phyloP scores from a whole-genome alignment of 768 basidiomycete species.

The Suillus occidentalis region DNA sequence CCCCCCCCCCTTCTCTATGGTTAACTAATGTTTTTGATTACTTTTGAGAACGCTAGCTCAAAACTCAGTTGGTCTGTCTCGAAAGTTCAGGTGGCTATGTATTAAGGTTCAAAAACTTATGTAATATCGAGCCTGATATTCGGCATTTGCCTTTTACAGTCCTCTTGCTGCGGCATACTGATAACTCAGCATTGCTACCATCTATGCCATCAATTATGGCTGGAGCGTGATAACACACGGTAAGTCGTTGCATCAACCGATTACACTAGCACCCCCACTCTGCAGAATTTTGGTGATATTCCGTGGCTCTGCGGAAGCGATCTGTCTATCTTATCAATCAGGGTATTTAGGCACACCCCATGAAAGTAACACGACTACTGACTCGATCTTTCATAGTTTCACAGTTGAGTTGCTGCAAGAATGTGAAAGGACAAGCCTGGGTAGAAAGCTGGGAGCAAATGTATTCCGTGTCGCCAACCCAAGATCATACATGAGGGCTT shows the following conservation, averaged over 20 bases:
- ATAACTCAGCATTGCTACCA: not conserved
- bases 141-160: not conserved
- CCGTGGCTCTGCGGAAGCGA: not conserved
- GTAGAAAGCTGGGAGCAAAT: not conserved
- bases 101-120: not conserved
- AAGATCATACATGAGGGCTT: not conserved
- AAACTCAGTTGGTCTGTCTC: not conserved
- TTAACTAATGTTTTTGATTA: not conserved
- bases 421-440: not conserved
- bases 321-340: not conserved
- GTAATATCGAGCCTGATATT: not conserved
- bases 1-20: not conserved
- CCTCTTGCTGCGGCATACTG: not conserved
- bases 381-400: not conserved
- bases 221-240: not conserved
- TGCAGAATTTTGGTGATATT: not conserved
- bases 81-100: not conserved
- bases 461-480: not conserved
- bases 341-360: not conserved
- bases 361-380: not conserved
- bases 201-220: not conserved
- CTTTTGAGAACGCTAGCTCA: not conserved
- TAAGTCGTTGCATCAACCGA: not conserved
- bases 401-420: not conserved
- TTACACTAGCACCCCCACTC: not conserved